Evolutionary conservation across 495 filamentous ascomycete genomes (phyloP), one percentile per base, ranked within the genome.

Genomic region (Penicillium ucsense): DNA sequence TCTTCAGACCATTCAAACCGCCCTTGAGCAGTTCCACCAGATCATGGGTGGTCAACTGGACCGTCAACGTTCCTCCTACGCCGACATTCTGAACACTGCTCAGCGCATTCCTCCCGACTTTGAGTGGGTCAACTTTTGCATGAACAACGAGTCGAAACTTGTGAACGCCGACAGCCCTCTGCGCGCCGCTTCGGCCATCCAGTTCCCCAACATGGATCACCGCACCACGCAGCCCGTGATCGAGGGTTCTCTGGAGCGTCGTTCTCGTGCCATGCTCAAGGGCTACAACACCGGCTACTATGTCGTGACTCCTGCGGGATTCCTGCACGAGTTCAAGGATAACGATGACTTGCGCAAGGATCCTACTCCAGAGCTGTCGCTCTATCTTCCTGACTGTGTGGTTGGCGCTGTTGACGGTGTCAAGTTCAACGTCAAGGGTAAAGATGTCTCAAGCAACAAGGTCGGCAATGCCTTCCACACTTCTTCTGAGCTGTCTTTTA

Each of bases 401-500:
- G 74, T 97, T 47, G 88, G 90, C 47, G 74, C 75, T 4, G 73
- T 88, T 36, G 78, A 74, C 51, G 89, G 83, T 37, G 74, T 79
- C 52, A 95, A 94, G 63, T 96, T 98, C 80, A 84, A 78, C 56
- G 74, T 98, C 63, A 95, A 95, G 72, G 94, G 92, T 55, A 98
- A 97, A 67, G 88, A 97, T 59, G 77, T 77, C 4, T 77, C 74
- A 34, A 75, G 76, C 58, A 77, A 79, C 50, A 76, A 76, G 52
- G 66, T 82, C 43, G 76, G 78, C 9, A 77, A 74, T 48, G 76
- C 73, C 29, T 69, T 85, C 57, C 71, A 77, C 53, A 77, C 80
- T 49, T 78, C 60, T 38, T 79, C 82, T 55, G 84, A 87, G 49
- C 66, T 81, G 41, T 64, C 61, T 47, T 86, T 88, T 74, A 83